Percentiles rank a stretch among this genome's conserved stretches.
Evolutionary conservation across 352 stramenopile genomes (phyloP).

Genomic region (Phytophthora pisi): DNA sequence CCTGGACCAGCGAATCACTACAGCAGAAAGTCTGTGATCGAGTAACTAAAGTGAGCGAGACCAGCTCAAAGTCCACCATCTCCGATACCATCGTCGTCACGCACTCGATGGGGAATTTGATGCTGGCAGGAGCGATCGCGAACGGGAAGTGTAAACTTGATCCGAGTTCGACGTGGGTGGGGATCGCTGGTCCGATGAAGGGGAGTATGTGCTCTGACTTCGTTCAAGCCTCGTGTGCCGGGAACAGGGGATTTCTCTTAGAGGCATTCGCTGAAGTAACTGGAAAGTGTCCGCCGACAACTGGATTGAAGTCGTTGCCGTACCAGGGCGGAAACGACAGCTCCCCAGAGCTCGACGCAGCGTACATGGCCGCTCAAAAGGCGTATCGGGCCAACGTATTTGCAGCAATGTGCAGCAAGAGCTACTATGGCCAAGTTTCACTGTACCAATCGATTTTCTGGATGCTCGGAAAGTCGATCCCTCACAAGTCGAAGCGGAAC

Average conservation of each 20-base stretch:
- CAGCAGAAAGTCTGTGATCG: constrained; percentile 26
- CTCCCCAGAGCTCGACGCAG: constrained; percentile 11
- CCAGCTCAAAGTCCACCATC: constrained; percentile 18
- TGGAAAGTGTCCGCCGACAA: constrained; percentile 14
- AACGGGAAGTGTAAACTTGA: constrained; percentile 27
- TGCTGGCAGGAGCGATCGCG: constrained; percentile 31
- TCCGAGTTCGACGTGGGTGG: constrained; percentile 37
- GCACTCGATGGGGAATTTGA: constrained; percentile 31
- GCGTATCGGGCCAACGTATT: constrained; percentile 32
- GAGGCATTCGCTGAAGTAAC: constrained; percentile 21
- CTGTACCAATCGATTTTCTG: constrained; percentile 21
- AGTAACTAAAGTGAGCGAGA: constrained; percentile 12
- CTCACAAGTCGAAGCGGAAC: constrained; percentile 31
- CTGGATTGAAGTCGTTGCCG: constrained; percentile 23
- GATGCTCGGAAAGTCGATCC: constrained; percentile 21
- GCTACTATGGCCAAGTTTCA: constrained; percentile 33
- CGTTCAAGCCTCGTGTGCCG: constrained; percentile 14
- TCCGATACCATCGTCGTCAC: constrained; percentile 30
- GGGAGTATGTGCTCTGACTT: constrained; percentile 33
- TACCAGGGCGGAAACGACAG: constrained; percentile 34
- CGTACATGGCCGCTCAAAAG: constrained; percentile 35
- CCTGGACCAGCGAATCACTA: constrained; percentile 6
- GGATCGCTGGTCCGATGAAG: constrained; percentile 28
- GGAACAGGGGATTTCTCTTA: constrained; percentile 13
- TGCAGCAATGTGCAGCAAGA: constrained; percentile 34